Conservation (phyloP, 2,329 filamentous ascomycete species). For the Neopestalotiopsis rosae region DNA sequence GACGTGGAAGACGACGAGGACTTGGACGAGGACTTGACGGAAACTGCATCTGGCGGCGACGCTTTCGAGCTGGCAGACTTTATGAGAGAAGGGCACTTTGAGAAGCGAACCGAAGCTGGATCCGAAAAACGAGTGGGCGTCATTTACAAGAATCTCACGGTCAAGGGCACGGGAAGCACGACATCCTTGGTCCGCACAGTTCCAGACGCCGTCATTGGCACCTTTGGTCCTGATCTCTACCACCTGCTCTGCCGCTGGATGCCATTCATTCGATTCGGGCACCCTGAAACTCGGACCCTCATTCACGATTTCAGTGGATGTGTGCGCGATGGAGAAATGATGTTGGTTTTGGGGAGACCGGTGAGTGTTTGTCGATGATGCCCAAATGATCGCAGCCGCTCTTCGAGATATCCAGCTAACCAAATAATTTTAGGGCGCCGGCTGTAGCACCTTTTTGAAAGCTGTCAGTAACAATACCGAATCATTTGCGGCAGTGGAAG, state of each 20-base stretch:
- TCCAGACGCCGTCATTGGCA: constrained; percentile 75
- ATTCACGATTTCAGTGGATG: constrained; percentile 72
- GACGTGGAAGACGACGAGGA: constrained; percentile 40
- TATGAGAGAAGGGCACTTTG: constrained; percentile 76
- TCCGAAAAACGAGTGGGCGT: constrained; percentile 81
- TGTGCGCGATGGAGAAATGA: constrained; percentile 73
- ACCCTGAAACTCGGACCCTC: constrained; percentile 43
- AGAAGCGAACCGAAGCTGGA: constrained; percentile 69
- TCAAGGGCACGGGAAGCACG: constrained; percentile 72
- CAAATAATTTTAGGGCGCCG: constrained; percentile 65
- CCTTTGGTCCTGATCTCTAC: constrained; percentile 82
- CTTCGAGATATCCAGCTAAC: neutral
- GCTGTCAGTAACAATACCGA: constrained; percentile 73
- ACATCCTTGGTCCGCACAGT: constrained; percentile 74
- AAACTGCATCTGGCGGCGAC: constrained; percentile 35
- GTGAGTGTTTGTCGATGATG: neutral
- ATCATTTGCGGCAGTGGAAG: constrained; percentile 68
- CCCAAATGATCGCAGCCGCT: neutral
- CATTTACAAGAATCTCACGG: constrained; percentile 76
- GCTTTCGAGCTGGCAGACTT: constrained; percentile 72
- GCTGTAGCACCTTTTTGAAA: constrained; percentile 80
- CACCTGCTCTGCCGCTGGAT: constrained; percentile 55
- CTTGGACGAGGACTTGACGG: constrained; percentile 54
- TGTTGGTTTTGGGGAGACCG: constrained; percentile 65
- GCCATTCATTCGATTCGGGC: constrained; percentile 35